Percentiles rank a stretch among this genome's conserved stretches.
Evolutionary conservation across 139 green algal species (phyloP).

Genomic region (Chlorella sp.): DNA sequence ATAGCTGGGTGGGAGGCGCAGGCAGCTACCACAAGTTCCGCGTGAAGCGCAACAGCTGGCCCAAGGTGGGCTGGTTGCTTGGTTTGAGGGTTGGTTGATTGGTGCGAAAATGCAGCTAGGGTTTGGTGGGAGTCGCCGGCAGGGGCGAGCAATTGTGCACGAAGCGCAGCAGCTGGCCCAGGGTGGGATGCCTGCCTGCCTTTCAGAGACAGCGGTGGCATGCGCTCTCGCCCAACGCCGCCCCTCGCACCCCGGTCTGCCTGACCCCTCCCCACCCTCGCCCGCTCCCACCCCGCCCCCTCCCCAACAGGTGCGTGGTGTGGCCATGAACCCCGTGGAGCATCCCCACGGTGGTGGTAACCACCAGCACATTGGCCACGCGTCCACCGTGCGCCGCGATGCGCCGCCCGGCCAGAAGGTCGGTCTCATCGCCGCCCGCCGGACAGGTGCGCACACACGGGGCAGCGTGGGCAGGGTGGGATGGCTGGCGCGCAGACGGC

Average conservation of each 20-base stretch:
- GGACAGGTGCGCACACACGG: constrained; percentile 58
- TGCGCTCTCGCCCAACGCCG: too few species aligned
- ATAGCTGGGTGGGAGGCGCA: background rate
- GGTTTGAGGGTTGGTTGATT: background rate
- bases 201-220: background rate
- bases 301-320: constrained; percentile 88
- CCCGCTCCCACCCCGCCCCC: background rate
- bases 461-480: too few species aligned
- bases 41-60: constrained; percentile 94
- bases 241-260: background rate
- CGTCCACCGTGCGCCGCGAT: constrained; percentile 93
- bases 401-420: constrained; percentile 84
- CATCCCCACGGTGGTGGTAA: constrained; percentile 99
- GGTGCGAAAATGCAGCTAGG: background rate
- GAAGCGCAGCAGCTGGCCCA: constrained; percentile 93
- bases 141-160: constrained; percentile 97
- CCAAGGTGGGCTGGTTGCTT: constrained; percentile 52
- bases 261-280: too few species aligned
- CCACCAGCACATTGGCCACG: constrained; percentile 99
- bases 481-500: too few species aligned
- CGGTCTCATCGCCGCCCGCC: constrained; percentile 86
- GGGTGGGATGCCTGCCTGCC: constrained; percentile 35
- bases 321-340: constrained; percentile 99
- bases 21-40: constrained; percentile 57
- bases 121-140: constrained; percentile 98